phyloP scores from a whole-genome alignment of 495 filamentous ascomycete genomes.

The Hypoxylon fragiforme region DNA sequence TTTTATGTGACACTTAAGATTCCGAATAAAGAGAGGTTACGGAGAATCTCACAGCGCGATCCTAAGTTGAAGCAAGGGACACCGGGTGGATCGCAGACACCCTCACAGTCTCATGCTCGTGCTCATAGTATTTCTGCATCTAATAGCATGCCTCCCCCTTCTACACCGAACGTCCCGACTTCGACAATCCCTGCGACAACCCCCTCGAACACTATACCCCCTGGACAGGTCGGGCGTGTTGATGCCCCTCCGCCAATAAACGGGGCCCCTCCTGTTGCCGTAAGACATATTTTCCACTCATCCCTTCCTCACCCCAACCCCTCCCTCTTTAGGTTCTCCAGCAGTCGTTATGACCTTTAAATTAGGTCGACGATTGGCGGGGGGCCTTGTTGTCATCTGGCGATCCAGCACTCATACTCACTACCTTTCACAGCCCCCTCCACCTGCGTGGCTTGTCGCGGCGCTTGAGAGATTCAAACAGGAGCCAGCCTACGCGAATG shows the following conservation, averaged over 20 bases:
- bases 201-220: slow-evolving; percentile 40
- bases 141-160: slow-evolving; percentile 64
- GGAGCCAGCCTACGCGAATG: slow-evolving; percentile 63
- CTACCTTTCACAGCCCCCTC: slow-evolving; percentile 61
- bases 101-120: slow-evolving; percentile 56
- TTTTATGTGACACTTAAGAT: slow-evolving; percentile 76
- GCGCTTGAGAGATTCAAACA: slow-evolving; percentile 64
- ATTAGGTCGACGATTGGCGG: slow-evolving; percentile 24
- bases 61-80: slow-evolving; percentile 43
- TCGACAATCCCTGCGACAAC: slow-evolving; percentile 40
- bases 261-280: slow-evolving; percentile 55
- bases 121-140: slow-evolving; percentile 55
- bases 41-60: slow-evolving; percentile 57
- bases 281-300: slow-evolving; percentile 50
- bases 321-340: slow-evolving; percentile 32
- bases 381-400: slow-evolving; percentile 17
- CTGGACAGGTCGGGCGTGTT: slow-evolving; percentile 63
- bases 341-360: slow-evolving; percentile 38
- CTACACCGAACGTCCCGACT: slow-evolving; percentile 45
- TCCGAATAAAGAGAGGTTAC: slow-evolving; percentile 58
- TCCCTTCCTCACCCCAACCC: slow-evolving; percentile 21
- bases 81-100: slow-evolving; percentile 46
- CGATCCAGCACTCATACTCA: slow-evolving; percentile 29
- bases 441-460: slow-evolving; percentile 76
- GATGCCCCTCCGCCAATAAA: slow-evolving; percentile 63